phyloP scores from a whole-genome alignment of 176 grass and related monocot species.

The Juncus effusus region DNA sequence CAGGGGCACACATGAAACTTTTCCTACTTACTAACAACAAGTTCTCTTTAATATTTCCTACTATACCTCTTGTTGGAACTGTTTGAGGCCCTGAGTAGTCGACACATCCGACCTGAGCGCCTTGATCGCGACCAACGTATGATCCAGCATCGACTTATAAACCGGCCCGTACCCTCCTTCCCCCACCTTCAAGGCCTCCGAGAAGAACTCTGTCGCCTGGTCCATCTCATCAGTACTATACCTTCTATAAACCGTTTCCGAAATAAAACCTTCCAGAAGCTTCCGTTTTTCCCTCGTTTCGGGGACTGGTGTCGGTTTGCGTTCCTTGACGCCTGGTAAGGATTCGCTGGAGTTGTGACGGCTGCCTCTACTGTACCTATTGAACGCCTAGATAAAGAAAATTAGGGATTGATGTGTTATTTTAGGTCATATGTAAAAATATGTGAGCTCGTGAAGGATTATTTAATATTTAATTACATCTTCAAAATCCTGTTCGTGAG shows the following conservation, averaged over 20 bases:
- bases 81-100: conserved; percentile 59
- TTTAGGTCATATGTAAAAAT: conserved; percentile 9
- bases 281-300: conserved; percentile 39
- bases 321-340: not conserved
- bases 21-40: no score
- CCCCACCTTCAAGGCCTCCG: conserved; percentile 49
- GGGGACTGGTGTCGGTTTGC: conserved; percentile 9
- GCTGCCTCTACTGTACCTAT: conserved; percentile 11
- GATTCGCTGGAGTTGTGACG: not conserved
- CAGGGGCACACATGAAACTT: not conserved
- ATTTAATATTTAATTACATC: conserved; percentile 45
- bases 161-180: conserved; percentile 91
- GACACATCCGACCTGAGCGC: conserved; percentile 57
- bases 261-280: conserved; percentile 56
- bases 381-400: not conserved
- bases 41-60: not conserved
- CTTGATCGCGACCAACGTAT: conserved; percentile 57
- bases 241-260: conserved; percentile 45
- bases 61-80: conserved; percentile 85
- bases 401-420: not conserved
- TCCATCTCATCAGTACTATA: conserved; percentile 55
- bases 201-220: conserved; percentile 40
- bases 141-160: conserved; percentile 67
- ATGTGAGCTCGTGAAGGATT: conserved; percentile 11
- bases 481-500: conserved; percentile 28